Base-by-base conservation (phyloP, 768 basidiomycete species). In the Pisolithus sp. region DNA sequence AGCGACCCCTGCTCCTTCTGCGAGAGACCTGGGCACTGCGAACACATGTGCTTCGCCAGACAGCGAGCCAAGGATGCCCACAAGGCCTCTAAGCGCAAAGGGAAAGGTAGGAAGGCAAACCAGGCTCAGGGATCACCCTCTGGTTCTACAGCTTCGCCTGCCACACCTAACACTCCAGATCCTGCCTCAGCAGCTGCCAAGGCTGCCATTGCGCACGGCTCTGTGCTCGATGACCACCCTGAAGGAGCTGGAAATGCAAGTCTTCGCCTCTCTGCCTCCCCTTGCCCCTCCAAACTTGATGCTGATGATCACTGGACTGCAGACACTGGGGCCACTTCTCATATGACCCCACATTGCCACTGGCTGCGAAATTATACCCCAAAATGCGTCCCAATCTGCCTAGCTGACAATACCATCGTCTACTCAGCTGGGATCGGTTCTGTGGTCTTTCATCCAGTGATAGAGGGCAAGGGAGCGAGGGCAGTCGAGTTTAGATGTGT, bases 241-340 rank as follows among this genome's bases (percentile, higher is more conserved):
- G 26, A 26, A 26, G 26, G 26, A 4, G 34, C 46, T 48, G 51
- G 51, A 18, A 48, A 52, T 52, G 51, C 51, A 52, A 52, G 51
- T 52, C 46, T 52, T 52, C 38, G 36, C 21, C 46, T 44, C 24
- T 38, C 39, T 48, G 21, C 21, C 42, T 9, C 45, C 18, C 51
- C 38, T 12, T 37, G 20, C 13, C 46, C 30, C 20, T 26, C 37
- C 20, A 28, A 36, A 31, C 43, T 51, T 21, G 15, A 52, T 41
- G 51, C 44, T n/a, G 13, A 52, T 13, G 51, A 24, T 38, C 48
- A 61, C 43, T 68, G 65, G 63, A 68, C 59, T 46, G 51, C 57
- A 48, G 67, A 70, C 57, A 67, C 64, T 57, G 26, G 68, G 66
- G 65, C 68, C 54, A 65, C 68, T 53, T 56, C 60, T 52, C 62